A percentile compares a stretch with the other conserved stretches of the same genome.
Conservation (phyloP, 768 basidiomycete species). For the Rubroboletus pulcherrimus region DNA sequence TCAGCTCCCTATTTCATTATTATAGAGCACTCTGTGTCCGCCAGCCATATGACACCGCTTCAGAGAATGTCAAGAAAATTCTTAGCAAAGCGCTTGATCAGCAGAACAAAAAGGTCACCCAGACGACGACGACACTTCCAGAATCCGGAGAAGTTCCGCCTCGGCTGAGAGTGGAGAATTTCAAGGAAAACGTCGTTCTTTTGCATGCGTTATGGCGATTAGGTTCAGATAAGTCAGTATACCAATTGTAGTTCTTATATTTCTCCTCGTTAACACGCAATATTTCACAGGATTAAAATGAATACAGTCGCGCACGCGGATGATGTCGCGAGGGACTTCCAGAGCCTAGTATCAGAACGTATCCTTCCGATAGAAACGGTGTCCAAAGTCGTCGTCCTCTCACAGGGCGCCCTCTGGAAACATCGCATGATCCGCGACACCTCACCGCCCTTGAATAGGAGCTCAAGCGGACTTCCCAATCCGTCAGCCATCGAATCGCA, state of each 20-base stretch:
- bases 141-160: slow-evolving; percentile 39
- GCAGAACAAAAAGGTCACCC: slow-evolving; percentile 43
- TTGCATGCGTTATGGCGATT: slow-evolving; percentile 73
- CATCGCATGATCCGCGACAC: slow-evolving; percentile 67
- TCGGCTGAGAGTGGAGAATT: slow-evolving; percentile 52
- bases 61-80: slow-evolving; percentile 77
- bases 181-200: slow-evolving; percentile 72
- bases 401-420: slow-evolving; percentile 82
- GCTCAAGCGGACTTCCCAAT: slow-evolving; percentile 19
- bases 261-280: slow-evolving; percentile 1
- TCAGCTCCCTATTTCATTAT: slow-evolving; percentile 78
- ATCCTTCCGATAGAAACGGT: slow-evolving; percentile 74
- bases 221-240: slow-evolving; percentile 51
- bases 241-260: neutral
- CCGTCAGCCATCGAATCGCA: slow-evolving; percentile 53
- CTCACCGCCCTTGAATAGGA: slow-evolving; percentile 28
- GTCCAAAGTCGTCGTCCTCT: slow-evolving; percentile 65
- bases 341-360: slow-evolving; percentile 59
- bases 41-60: slow-evolving; percentile 82
- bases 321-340: slow-evolving; percentile 54
- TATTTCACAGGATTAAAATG: slow-evolving; percentile 33
- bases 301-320: slow-evolving; percentile 47
- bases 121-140: slow-evolving; percentile 25
- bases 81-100: slow-evolving; percentile 63
- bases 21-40: slow-evolving; percentile 88